Evolutionary conservation across 495 filamentous ascomycete genomes (phyloP).

Genomic region (Lasiosphaeria ovina): DNA sequence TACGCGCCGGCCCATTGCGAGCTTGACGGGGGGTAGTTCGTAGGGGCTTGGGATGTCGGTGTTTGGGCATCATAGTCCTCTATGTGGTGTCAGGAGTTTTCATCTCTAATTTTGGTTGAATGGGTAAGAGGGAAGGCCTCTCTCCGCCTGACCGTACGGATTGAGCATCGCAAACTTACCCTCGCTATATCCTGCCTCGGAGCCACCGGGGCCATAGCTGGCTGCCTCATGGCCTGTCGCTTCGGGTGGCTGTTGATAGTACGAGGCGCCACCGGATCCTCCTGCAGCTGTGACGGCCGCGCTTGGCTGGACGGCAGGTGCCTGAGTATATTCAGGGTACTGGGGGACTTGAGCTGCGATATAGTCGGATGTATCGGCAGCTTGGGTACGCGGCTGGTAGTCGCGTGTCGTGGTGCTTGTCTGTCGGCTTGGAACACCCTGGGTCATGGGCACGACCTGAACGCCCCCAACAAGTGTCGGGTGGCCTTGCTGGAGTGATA

Average conservation of each 20-base stretch:
- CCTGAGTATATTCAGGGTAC: constrained; percentile 39
- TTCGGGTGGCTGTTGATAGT: constrained; percentile 27
- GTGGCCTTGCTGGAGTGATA: constrained; percentile 79
- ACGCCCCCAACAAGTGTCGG: constrained; percentile 89
- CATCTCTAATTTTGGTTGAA: constrained; percentile 27
- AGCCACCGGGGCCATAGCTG: constrained; percentile 37
- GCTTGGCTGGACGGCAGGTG: constrained; percentile 35
- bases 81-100: constrained; percentile 33
- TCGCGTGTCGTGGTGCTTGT: constrained; percentile 42
- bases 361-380: constrained; percentile 39
- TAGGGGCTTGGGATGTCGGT: constrained; percentile 31
- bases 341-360: constrained; percentile 33
- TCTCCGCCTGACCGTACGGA: constrained; percentile 45
- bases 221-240: constrained; percentile 23
- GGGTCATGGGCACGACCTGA: constrained; percentile 93
- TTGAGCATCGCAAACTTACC: constrained; percentile 54
- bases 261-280: background rate
- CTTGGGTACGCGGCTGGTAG: constrained; percentile 38
- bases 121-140: constrained; percentile 45
- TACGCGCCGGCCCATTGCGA: constrained; percentile 34
- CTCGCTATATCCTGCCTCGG: constrained; percentile 56
- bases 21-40: constrained; percentile 37
- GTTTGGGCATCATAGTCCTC: constrained; percentile 50
- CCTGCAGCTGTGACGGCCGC: constrained; percentile 23
- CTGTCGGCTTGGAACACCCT: constrained; percentile 67